Conservation (phyloP, 805 yeast genomes). For the Peterozyma xylosa region DNA sequence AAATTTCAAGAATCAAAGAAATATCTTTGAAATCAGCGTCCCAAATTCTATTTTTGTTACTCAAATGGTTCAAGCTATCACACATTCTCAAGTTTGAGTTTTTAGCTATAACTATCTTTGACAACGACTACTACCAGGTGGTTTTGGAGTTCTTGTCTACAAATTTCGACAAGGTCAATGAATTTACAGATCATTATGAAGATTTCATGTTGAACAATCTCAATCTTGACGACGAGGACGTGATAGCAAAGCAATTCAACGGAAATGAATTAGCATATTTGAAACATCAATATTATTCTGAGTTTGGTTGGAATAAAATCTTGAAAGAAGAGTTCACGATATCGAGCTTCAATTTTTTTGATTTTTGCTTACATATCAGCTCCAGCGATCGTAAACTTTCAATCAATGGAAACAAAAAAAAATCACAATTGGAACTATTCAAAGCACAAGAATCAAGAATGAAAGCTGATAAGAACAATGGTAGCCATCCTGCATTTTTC, state of each 20-base stretch:
- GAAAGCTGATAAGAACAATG: slow-evolving; percentile 19
- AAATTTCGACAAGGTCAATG: slow-evolving; percentile 13
- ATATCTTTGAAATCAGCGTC: slow-evolving; percentile 51
- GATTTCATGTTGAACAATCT: slow-evolving; percentile 9
- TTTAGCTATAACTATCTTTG: slow-evolving; percentile 63
- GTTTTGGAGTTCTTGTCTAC: slow-evolving; percentile 25
- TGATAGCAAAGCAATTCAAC: slow-evolving; percentile 27
- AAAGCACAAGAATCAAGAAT: slow-evolving; percentile 21
- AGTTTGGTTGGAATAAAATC: slow-evolving; percentile 9
- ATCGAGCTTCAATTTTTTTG: slow-evolving; percentile 29
- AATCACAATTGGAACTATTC: slow-evolving; percentile 18
- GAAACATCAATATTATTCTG: slow-evolving; percentile 6
- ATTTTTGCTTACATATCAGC: slow-evolving; percentile 21
- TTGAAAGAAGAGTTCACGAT: slow-evolving; percentile 14
- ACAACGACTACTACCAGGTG: slow-evolving; percentile 46
- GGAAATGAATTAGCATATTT: slow-evolving; percentile 26
- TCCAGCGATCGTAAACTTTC: slow-evolving; percentile 12
- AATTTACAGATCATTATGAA: slow-evolving; percentile 3
- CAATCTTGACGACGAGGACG: slow-evolving; percentile 22
- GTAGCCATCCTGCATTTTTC: not conserved
- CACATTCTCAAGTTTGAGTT: slow-evolving; percentile 79
- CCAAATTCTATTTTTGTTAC: slow-evolving; percentile 41
- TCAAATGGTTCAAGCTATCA: slow-evolving; percentile 72
- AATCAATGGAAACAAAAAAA: not conserved
- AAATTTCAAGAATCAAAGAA: slow-evolving; percentile 55